phyloP scores from a whole-genome alignment of 805 yeast species.

The Pichia insulana region DNA sequence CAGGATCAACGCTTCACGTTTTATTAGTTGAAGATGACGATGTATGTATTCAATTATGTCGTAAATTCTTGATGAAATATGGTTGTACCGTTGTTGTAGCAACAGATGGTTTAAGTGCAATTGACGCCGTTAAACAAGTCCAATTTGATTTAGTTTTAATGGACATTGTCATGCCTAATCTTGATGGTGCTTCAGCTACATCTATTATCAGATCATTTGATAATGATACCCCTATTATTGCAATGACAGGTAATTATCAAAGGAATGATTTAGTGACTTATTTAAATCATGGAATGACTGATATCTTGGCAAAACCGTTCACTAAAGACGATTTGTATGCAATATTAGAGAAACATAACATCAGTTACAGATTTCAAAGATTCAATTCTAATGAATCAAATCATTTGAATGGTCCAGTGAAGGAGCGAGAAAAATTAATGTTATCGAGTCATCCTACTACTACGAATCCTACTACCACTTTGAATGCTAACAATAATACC shows the following conservation, averaged over 20 bases:
- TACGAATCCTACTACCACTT: not conserved
- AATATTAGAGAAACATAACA: conserved; percentile 67
- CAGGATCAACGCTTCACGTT: conserved; percentile 47
- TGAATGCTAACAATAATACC: not conserved
- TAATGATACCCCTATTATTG: conserved; percentile 79
- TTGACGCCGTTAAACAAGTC: conserved; percentile 60
- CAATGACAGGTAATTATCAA: conserved; percentile 87
- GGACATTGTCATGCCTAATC: conserved; percentile 87
- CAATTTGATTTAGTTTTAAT: conserved; percentile 70
- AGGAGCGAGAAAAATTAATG: not conserved
- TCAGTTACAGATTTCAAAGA: conserved; percentile 27
- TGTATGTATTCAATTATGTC: conserved; percentile 74
- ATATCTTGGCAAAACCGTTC: conserved; percentile 89
- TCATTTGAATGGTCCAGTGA: not conserved
- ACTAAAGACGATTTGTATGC: conserved; percentile 76
- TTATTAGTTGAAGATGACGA: conserved; percentile 73
- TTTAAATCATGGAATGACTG: conserved; percentile 83
- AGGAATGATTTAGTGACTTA: conserved; percentile 74
- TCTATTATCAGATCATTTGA: conserved; percentile 81
- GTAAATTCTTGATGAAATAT: conserved; percentile 72
- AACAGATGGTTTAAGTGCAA: conserved; percentile 86
- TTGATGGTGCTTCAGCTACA: conserved; percentile 87
- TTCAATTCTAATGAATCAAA: not conserved
- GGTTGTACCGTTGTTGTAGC: conserved; percentile 93
- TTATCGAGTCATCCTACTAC: not conserved